Evolutionary conservation across 768 basidiomycete genomes (phyloP).

Genomic region (Heimioporus sp.): DNA sequence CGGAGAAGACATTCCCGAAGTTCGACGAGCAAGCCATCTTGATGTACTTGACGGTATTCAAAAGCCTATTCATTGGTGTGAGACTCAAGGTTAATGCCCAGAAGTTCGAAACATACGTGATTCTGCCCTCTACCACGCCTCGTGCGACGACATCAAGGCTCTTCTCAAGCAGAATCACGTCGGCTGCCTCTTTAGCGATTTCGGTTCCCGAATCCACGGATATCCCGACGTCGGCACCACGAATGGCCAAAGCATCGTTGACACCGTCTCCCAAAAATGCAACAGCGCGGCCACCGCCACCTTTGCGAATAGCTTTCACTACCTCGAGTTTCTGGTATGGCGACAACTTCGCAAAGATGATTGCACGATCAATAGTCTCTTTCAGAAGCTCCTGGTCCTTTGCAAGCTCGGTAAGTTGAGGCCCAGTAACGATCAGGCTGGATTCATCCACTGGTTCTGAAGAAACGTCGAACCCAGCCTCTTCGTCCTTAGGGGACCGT

Average conservation of each 20-base stretch:
- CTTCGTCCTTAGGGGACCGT: constrained; percentile 24
- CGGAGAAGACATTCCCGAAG: constrained; percentile 35
- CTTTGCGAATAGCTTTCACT: constrained; percentile 28
- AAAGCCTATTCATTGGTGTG: constrained; percentile 23
- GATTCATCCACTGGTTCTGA: constrained; percentile 16
- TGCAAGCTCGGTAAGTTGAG: constrained; percentile 27
- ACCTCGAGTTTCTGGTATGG: constrained; percentile 34
- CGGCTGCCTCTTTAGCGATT: constrained; percentile 39
- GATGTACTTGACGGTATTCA: constrained; percentile 38
- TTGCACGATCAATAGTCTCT: constrained; percentile 30
- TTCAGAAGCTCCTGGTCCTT: constrained; percentile 24
- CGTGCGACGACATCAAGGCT: constrained; percentile 33
- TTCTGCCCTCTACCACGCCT: constrained; percentile 32
- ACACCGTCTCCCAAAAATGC: constrained; percentile 33
- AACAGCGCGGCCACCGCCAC: constrained; percentile 26
- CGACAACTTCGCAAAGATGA: constrained; percentile 32
- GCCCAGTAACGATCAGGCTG: constrained; percentile 26
- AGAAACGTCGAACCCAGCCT: constrained; percentile 12
- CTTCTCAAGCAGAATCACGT: constrained; percentile 36
- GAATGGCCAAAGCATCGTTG: constrained; percentile 32
- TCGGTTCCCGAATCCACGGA: constrained; percentile 33
- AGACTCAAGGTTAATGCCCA: constrained; percentile 1
- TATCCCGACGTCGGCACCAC: constrained; percentile 32
- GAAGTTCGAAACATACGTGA: constrained; percentile 24
- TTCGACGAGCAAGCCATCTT: constrained; percentile 38